Percentiles rank a stretch among this genome's conserved stretches.
Conservation (phyloP, 139 green algal species). For the Picochlorum sp. region DNA sequence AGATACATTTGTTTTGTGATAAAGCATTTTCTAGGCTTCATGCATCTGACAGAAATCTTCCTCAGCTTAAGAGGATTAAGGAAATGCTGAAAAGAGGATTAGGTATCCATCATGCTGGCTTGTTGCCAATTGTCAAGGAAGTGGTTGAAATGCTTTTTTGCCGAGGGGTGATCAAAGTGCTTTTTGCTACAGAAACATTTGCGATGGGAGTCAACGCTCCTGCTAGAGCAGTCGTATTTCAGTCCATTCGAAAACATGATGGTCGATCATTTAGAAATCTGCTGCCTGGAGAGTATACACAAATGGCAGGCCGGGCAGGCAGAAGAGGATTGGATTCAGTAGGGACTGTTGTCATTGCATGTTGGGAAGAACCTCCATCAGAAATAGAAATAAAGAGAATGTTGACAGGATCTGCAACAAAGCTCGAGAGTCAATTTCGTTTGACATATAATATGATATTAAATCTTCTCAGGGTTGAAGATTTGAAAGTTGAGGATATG, state of each 20-base stretch:
- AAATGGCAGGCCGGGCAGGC: conserved; percentile 88
- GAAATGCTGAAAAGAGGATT: conserved; percentile 81
- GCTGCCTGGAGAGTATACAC: conserved; percentile 88
- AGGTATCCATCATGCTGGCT: conserved; percentile 88
- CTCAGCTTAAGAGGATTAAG: conserved; percentile 72
- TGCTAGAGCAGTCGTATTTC: conserved; percentile 85
- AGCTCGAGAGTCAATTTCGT: conserved; percentile 85
- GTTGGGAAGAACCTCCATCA: conserved; percentile 55
- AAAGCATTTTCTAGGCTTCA: conserved; percentile 47
- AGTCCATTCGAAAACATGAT: conserved; percentile 81
- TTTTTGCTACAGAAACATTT: conserved; percentile 97
- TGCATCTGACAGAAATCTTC: conserved; percentile 63
- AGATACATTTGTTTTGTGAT: conserved; percentile 45
- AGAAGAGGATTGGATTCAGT: conserved; percentile 76
- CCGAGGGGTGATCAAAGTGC: conserved; percentile 76
- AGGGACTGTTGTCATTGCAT: conserved; percentile 81
- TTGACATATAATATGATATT: conserved; percentile 98
- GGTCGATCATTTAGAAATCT: conserved; percentile 68
- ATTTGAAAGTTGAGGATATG: conserved; percentile 97
- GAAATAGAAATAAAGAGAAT: conserved; percentile 60
- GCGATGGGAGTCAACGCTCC: conserved; percentile 97
- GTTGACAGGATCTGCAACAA: conserved; percentile 58
- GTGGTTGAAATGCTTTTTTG: conserved; percentile 99
- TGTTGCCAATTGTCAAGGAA: conserved; percentile 97
- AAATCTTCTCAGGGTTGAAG: conserved; percentile 87